Evolutionary conservation across 768 basidiomycete species (phyloP).

Genomic region (Termitomyces bulborhizus): DNA sequence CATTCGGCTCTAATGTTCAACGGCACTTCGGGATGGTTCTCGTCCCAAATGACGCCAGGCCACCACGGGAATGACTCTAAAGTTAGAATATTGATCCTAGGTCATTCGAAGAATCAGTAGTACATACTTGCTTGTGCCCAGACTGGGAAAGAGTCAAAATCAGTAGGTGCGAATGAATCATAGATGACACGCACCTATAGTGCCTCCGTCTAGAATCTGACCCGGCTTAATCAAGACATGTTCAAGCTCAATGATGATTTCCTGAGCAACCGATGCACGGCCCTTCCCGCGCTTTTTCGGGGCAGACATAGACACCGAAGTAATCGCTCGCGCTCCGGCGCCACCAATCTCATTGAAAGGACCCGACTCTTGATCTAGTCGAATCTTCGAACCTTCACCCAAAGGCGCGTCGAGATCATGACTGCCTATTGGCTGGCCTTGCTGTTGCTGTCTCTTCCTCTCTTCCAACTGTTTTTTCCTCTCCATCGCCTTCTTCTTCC

Average conservation of each 20-base stretch:
- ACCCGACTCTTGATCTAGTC: slow-evolving; percentile 30
- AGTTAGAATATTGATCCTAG: background rate
- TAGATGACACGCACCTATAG: slow-evolving; percentile 49
- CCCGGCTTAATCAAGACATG: slow-evolving; percentile 27
- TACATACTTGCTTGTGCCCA: slow-evolving; percentile 77
- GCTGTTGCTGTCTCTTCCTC: slow-evolving; percentile 16
- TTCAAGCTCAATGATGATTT: slow-evolving; percentile 18
- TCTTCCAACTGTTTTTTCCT: slow-evolving; percentile 34
- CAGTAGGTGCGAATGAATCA: background rate
- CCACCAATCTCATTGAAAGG: slow-evolving; percentile 36
- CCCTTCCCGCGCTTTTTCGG: background rate
- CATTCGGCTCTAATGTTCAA: slow-evolving; percentile 23
- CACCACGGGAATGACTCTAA: slow-evolving; percentile 80
- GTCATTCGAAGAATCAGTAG: background rate
- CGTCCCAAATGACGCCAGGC: slow-evolving; percentile 74
- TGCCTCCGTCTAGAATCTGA: slow-evolving; percentile 44
- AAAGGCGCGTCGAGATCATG: background rate
- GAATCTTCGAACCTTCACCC: slow-evolving; percentile 6
- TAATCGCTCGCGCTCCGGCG: slow-evolving; percentile 9
- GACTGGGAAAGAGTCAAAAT: slow-evolving; percentile 35
- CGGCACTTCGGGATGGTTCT: slow-evolving; percentile 56
- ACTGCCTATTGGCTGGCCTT: background rate
- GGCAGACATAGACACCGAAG: background rate
- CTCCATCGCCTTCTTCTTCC: slow-evolving; percentile 46
- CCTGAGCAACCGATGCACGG: background rate